Percentiles rank a stretch among this genome's conserved stretches.
These are phyloP conservation scores for Alternaria sp. DNA, from an alignment of 2,329 filamentous ascomycete genomes.

Conservation along the genomic window DNA sequence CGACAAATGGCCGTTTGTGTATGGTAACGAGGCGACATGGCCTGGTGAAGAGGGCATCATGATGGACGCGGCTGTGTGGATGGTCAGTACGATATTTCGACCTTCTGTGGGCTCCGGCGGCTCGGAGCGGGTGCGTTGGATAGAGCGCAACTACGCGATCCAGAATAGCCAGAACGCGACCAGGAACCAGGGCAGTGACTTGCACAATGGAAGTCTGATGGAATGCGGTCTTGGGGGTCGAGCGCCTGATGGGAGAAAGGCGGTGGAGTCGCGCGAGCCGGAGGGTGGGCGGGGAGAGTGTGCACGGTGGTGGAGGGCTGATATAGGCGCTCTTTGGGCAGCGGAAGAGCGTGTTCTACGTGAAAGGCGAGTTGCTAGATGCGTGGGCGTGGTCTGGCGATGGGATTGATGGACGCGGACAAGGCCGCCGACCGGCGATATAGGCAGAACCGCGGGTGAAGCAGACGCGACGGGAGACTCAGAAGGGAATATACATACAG, in stretches of 20 bases:
- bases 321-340: constrained; percentile 20
- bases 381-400: constrained; percentile 40
- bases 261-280: constrained; percentile 29
- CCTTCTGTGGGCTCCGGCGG: constrained; percentile 37
- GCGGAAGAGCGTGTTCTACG: constrained; percentile 16
- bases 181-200: constrained; percentile 28
- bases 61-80: constrained; percentile 65
- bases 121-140: constrained; percentile 44
- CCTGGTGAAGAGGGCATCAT: constrained; percentile 67
- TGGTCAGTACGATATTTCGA: constrained; percentile 51
- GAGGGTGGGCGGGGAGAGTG: constrained; percentile 23
- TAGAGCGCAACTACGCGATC: constrained; percentile 53
- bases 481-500: constrained; percentile 59
- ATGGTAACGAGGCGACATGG: constrained; percentile 67
- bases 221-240: constrained; percentile 45
- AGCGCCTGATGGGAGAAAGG: constrained; percentile 35
- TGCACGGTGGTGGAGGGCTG: constrained; percentile 17
- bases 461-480: constrained; percentile 32
- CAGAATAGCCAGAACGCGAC: constrained; percentile 45
- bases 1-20: constrained; percentile 71
- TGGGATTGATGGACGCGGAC: constrained; percentile 43
- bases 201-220: constrained; percentile 49
- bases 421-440: constrained; percentile 29
- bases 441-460: constrained; percentile 21
- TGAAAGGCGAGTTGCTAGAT: constrained; percentile 33